Base-by-base conservation (phyloP, 163 green algal genomes). In the Scenedesmus sp. region DNA sequence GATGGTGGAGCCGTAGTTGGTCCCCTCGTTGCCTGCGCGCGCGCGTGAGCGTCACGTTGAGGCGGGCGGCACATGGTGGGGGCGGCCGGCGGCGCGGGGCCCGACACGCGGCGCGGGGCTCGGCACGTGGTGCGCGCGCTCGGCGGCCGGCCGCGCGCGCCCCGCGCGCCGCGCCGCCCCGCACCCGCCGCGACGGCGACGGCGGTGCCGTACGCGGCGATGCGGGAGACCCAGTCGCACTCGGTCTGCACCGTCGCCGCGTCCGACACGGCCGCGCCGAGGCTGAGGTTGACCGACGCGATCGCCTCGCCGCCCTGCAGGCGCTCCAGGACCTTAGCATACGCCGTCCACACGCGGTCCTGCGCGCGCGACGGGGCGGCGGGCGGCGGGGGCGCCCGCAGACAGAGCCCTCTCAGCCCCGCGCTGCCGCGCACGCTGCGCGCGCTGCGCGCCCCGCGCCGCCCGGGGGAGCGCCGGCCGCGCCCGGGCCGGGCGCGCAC, bases 201-300 rank as follows among this genome's bases (percentile, higher is more conserved):
- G 24, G 56, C 56, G 13, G 56, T 64, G 56, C 56, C 56, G 56
- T 64, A 64, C 1, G 56, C 56, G 0, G 56, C 56, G 11, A 64
- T 64, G 28, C 56, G n/a, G 56, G 28, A 44, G 28, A 64, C 10
- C 56, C 56, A 64, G 56, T 44, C 39, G 28, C 56, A 64, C 56
- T 64, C 56, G 11, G 56, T 64, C 28, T 14, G 22, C 28, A 64
- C 39, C 15, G 56, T 29, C 4, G 36, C 39, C 56, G 36, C 28
- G 56, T 64, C 56, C 14, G 9, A 26, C 56, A 64, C 56, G 13
- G 56, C 56, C 36, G 56, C 56, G n/a, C 56, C 56, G 28, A 64
- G 56, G 28, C 28, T 44, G 14, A 64, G 39, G 10, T 64, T 64
- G 9, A 64, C n/a, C 7, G 56, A 14, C 39, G 56, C 28, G 56